Conservation (phyloP, 2,329 filamentous ascomycete species). For the Aureobasidium sp. region DNA sequence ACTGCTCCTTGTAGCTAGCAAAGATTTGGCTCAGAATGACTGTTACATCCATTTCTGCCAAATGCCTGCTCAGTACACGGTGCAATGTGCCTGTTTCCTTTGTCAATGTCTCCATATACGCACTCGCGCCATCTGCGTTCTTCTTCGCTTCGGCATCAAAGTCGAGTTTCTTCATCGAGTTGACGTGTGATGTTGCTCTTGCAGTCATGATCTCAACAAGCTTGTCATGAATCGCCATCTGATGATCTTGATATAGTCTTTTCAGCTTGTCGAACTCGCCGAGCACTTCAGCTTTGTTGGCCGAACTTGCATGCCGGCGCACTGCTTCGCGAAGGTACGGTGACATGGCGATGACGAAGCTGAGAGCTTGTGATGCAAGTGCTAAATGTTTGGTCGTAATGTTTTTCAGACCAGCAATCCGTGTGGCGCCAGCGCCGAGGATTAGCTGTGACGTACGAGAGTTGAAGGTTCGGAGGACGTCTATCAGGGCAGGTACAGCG, state of each 20-base stretch:
- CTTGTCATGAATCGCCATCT: constrained; percentile 84
- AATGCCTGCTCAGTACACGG: constrained; percentile 71
- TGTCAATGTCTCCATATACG: constrained; percentile 78
- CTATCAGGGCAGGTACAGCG: constrained; percentile 67
- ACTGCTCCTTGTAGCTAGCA: constrained; percentile 68
- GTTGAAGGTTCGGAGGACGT: constrained; percentile 90
- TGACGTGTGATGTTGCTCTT: constrained; percentile 64
- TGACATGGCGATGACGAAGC: constrained; percentile 77
- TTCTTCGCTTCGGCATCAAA: constrained; percentile 52
- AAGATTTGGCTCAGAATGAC: constrained; percentile 86
- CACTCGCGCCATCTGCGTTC: constrained; percentile 34
- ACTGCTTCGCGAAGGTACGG: constrained; percentile 89
- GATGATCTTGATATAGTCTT: constrained; percentile 77
- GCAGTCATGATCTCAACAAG: constrained; percentile 86
- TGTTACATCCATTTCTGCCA: constrained; percentile 65
- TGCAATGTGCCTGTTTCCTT: constrained; percentile 82
- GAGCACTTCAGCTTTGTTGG: constrained; percentile 33
- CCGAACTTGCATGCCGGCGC: constrained; percentile 57
- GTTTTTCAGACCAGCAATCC: constrained; percentile 82
- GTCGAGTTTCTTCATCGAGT: constrained; percentile 62
- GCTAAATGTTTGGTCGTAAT: constrained; percentile 95
- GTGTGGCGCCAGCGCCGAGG: constrained; percentile 83
- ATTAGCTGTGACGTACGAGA: constrained; percentile 95
- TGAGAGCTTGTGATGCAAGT: constrained; percentile 78
- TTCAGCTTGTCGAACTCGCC: constrained; percentile 84